Conservation (phyloP, 2,329 filamentous ascomycete genomes). For the Phaeosphaeriaceae sp. region DNA sequence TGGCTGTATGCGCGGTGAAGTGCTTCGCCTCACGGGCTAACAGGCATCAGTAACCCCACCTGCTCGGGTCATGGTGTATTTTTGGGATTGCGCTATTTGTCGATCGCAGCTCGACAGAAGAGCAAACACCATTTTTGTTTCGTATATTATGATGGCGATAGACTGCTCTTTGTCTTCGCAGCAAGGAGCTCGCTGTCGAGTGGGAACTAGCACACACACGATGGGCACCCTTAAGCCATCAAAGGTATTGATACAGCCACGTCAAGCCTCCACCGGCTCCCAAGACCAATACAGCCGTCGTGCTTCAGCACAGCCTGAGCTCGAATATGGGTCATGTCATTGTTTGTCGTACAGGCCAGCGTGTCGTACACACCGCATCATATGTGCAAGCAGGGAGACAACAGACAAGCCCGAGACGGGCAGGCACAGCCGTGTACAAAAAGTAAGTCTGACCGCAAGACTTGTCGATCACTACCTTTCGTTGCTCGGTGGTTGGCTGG, state of each 20-base stretch:
- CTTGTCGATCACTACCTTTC: not conserved
- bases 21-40: constrained; percentile 30
- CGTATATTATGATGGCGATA: not conserved
- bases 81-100: constrained; percentile 14
- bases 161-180: not conserved
- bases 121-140: constrained; percentile 4
- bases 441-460: not conserved
- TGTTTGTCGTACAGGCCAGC: not conserved
- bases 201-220: not conserved
- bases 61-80: constrained; percentile 20
- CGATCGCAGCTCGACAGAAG: constrained; percentile 5
- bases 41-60: constrained; percentile 16
- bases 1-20: constrained; percentile 20
- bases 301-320: not conserved
- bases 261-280: not conserved
- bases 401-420: not conserved
- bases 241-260: not conserved
- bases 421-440: not conserved
- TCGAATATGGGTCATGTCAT: not conserved
- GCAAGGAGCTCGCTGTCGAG: not conserved
- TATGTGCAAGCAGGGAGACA: not conserved
- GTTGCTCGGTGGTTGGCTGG: not conserved
- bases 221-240: not conserved
- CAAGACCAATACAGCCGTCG: not conserved
- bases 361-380: not conserved